Conservation (phyloP, 2,329 filamentous ascomycete genomes). For the Geoglossum cookeanum region DNA sequence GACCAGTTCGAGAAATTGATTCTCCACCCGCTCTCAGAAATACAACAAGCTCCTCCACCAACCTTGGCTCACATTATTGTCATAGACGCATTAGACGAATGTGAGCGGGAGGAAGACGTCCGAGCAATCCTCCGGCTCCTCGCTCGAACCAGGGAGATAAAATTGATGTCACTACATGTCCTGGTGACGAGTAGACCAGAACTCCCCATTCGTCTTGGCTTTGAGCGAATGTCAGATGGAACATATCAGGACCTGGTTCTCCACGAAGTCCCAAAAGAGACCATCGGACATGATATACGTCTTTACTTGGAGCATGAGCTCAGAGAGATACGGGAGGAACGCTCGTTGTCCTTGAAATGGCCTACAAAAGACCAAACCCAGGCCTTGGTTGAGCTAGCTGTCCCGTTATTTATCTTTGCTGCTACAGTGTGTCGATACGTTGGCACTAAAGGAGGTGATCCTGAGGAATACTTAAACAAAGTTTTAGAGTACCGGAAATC, state of each 20-base stretch:
- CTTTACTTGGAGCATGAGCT: slow-evolving; percentile 19
- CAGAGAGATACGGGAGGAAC: slow-evolving; percentile 10
- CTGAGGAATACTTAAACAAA: slow-evolving; percentile 8
- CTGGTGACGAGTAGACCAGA: slow-evolving; percentile 17
- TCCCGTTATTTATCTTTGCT: slow-evolving; percentile 21
- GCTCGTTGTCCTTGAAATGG: slow-evolving; percentile 14
- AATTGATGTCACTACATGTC: slow-evolving; percentile 9
- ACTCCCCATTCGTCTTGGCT: slow-evolving; percentile 11
- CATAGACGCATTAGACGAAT: no score
- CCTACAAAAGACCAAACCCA: slow-evolving; percentile 13
- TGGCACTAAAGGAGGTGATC: slow-evolving; percentile 4
- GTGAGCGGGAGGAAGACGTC: slow-evolving; percentile 10
- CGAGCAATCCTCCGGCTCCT: slow-evolving; percentile 12
- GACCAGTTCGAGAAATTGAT: slow-evolving; percentile 26
- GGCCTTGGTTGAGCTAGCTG: slow-evolving; percentile 15
- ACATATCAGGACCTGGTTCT: slow-evolving; percentile 18
- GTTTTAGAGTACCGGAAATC: slow-evolving; percentile 5
- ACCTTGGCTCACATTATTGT: slow-evolving; percentile 11
- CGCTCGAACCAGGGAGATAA: slow-evolving; percentile 5
- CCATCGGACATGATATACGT: slow-evolving; percentile 21
- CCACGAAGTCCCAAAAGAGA: slow-evolving; percentile 17
- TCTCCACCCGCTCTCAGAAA: slow-evolving; percentile 16
- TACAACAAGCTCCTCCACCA: slow-evolving; percentile 1
- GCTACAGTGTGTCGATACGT: no score
- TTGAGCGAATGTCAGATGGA: slow-evolving; percentile 13